Evolutionary conservation across 1,284 basidiomycete genomes (phyloP), one percentile per base, ranked within the genome.

Genomic region (Cutaneotrichosporon curvatum): DNA sequence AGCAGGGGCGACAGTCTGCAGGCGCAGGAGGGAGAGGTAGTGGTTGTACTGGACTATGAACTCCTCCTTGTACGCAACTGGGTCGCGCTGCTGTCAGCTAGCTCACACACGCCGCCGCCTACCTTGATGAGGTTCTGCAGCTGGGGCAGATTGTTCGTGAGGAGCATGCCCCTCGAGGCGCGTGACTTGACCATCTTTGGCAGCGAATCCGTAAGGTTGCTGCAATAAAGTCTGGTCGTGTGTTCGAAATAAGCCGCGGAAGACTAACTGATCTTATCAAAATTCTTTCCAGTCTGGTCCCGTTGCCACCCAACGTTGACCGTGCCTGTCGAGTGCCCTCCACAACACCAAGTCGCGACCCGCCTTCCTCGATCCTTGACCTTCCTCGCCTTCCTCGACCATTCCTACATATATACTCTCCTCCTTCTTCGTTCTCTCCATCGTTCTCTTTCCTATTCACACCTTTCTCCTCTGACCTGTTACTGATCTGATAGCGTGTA

Each of bases 41-140:
- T 97, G 91, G 58, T 91, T 90, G 85, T 91, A 97, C 77, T 98
- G 95, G 56, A 92, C 89, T n/a, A 91, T 69, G 63, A 98, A 99
- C 63, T 99, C 95, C 59, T 97, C 92, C 65, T 83, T 85, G 76
- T 99, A 98, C 0, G 81, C 85, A 7, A 77, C 72, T 2, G 94
- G 87, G 66, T 96, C 90, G 47, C 95, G 80, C 73, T 70, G 52
- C n/a, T n/a, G 73, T 75, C 53, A 76, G 54, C 47, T 37, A 10
- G 11, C n/a, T 32, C 1, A 12, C 22, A 11, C 11, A n/a, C 11
- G 6, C 18, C n/a, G 19, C 37, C 20, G 33, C 64, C 40, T 22
- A 67, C 67, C 58, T 95, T 99, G 70, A 99, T 91, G 49, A 98
- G 78, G 67, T 97, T 97, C 69, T 98, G 95, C 16, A 99, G 71